Evolutionary conservation across 169 alveolate species (phyloP).

Genomic region (Condylostoma magnum): DNA sequence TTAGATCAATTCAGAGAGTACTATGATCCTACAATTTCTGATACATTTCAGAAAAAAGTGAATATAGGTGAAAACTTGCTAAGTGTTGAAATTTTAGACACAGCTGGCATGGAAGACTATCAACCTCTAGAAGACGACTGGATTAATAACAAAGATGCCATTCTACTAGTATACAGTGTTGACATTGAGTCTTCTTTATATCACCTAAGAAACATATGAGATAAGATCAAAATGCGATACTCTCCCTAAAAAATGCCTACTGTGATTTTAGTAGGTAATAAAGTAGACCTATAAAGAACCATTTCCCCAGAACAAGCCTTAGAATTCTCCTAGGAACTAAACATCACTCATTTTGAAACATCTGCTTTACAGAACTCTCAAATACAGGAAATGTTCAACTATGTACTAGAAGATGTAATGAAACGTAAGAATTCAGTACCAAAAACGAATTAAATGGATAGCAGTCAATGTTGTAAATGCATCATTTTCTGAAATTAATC

Average conservation of each 20-base stretch:
- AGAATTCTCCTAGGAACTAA: neutral
- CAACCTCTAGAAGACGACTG: conserved; percentile 21
- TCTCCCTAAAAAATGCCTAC: conserved; percentile 2
- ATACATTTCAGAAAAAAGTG: conserved; percentile 5
- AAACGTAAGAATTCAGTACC: no score
- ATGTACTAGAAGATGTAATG: no score
- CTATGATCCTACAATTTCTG: conserved; percentile 45
- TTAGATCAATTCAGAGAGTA: conserved; percentile 25
- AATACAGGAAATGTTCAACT: no score
- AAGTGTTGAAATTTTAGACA: conserved; percentile 41
- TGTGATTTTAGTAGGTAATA: conserved; percentile 9
- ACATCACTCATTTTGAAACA: neutral
- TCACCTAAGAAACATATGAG: neutral
- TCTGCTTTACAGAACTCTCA: neutral
- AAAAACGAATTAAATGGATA: no score
- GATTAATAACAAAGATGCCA: conserved; percentile 30
- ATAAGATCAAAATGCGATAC: conserved; percentile 3
- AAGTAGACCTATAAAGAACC: neutral
- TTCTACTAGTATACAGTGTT: conserved; percentile 32
- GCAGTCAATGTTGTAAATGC: no score
- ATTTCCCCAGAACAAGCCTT: conserved; percentile 2
- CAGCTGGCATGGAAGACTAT: conserved; percentile 54
- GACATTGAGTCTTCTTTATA: conserved; percentile 21
- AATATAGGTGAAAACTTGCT: conserved; percentile 23
- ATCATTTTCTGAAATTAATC: no score